A percentile compares a stretch with the other conserved stretches of the same genome.
phyloP scores from a whole-genome alignment of 257 asterid genomes.

The Ophiorrhiza pumila region DNA sequence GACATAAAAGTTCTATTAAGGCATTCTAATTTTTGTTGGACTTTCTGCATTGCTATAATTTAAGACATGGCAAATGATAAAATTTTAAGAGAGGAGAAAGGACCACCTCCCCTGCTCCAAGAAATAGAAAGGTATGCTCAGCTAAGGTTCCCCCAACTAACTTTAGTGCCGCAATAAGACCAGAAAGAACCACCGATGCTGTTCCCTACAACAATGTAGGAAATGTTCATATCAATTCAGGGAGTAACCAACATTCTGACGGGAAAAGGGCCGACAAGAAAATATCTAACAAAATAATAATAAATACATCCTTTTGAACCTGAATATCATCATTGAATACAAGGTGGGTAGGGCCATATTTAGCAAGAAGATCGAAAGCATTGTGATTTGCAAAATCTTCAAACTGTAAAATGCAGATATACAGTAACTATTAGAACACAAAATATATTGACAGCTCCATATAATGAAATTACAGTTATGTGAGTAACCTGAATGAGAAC shows the following conservation, averaged over 20 bases:
- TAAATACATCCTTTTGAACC: slow-evolving; percentile 30
- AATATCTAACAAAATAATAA: not conserved
- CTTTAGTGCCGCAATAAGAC: slow-evolving; percentile 74
- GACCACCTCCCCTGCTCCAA: slow-evolving; percentile 95
- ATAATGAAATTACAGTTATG: slow-evolving; percentile 6
- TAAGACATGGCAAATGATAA: not conserved
- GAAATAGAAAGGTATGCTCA: slow-evolving; percentile 84
- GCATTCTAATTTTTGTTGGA: not conserved
- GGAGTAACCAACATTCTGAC: not conserved
- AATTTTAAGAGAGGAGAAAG: slow-evolving; percentile 11
- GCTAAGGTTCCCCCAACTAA: slow-evolving; percentile 82
- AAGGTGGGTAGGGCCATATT: slow-evolving; percentile 80
- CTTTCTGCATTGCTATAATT: not conserved
- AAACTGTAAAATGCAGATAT: slow-evolving; percentile 48
- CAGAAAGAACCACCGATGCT: slow-evolving; percentile 94
- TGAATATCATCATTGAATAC: slow-evolving; percentile 96
- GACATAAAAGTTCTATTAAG: not conserved
- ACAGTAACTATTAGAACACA: slow-evolving; percentile 2
- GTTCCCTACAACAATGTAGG: slow-evolving; percentile 59
- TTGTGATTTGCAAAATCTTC: slow-evolving; percentile 98
- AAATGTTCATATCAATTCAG: not conserved
- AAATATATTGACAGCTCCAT: not conserved
- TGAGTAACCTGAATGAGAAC: slow-evolving; percentile 77
- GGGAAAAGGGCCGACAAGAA: not conserved
- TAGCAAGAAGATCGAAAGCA: slow-evolving; percentile 92